Conservation (phyloP, 2,329 filamentous ascomycete species). For the Penicillium sp. region DNA sequence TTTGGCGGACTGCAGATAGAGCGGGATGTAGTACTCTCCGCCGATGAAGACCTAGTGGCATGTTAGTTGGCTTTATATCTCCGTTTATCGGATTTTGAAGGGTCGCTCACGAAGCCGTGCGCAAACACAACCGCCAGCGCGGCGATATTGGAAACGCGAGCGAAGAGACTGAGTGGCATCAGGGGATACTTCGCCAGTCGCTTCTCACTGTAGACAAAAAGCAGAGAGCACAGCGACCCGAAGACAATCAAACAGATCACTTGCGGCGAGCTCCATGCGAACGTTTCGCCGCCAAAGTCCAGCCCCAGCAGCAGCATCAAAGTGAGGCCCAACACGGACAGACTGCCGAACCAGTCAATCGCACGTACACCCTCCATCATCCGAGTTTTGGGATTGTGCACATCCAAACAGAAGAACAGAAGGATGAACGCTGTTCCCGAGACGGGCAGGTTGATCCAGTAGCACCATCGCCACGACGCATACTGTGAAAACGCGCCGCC, state of each 20-base stretch:
- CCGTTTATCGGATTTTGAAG: too few species aligned
- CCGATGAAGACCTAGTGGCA: conserved; percentile 58
- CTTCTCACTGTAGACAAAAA: conserved; percentile 62
- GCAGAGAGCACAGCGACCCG: conserved; percentile 47
- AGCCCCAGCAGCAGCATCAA: conserved; percentile 54
- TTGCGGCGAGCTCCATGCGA: conserved; percentile 54
- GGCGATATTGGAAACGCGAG: conserved; percentile 55
- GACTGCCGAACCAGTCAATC: conserved; percentile 55
- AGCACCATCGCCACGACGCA: conserved; percentile 53
- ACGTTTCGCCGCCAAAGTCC: conserved; percentile 53
- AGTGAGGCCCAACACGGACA: conserved; percentile 52
- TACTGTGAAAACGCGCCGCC: conserved; percentile 51
- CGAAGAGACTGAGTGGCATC: conserved; percentile 65
- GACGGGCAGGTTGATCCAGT: conserved; percentile 57
- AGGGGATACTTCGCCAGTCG: conserved; percentile 63
- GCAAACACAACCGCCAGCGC: conserved; percentile 51
- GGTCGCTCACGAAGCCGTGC: conserved; percentile 44
- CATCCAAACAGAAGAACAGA: conserved; percentile 53
- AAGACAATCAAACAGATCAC: conserved; percentile 56
- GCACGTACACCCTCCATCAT: conserved; percentile 51
- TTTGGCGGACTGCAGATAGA: conserved; percentile 69
- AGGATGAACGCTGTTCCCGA: conserved; percentile 50
- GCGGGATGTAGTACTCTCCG: conserved; percentile 66
- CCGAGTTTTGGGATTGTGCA: conserved; percentile 54
- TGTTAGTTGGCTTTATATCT: too few species aligned